A percentile compares a stretch with the other conserved stretches of the same genome.
phyloP scores from a whole-genome alignment of 2,329 filamentous ascomycete species.

The Thelonectria olida region DNA sequence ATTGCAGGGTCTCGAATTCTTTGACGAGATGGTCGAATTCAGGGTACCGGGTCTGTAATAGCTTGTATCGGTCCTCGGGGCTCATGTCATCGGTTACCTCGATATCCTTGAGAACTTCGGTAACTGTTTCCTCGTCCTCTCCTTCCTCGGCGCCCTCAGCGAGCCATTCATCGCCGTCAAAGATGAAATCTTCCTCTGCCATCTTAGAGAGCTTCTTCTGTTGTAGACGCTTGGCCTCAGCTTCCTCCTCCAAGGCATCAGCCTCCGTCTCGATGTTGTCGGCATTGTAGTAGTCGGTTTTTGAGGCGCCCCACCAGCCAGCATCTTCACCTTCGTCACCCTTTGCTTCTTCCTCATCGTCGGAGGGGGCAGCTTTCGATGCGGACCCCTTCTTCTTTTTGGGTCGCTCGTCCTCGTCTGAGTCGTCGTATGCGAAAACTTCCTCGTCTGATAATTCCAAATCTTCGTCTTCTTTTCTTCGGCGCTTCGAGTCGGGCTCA shows the following conservation, averaged over 20 bases:
- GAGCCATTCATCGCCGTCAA: conserved; percentile 89
- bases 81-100: conserved; percentile 84
- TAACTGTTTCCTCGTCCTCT: conserved; percentile 71
- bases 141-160: conserved; percentile 62
- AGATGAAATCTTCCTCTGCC: conserved; percentile 91
- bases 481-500: conserved; percentile 79
- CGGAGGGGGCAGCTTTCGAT: conserved; percentile 44
- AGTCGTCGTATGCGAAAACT: conserved; percentile 59
- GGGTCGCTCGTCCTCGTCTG: conserved; percentile 49
- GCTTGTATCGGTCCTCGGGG: conserved; percentile 75
- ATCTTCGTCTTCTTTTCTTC: conserved; percentile 76
- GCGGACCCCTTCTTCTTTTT: conserved; percentile 42
- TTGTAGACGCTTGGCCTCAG: conserved; percentile 86
- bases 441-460: conserved; percentile 72
- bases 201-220: conserved; percentile 91
- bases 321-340: conserved; percentile 65
- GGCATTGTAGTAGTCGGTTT: conserved; percentile 91
- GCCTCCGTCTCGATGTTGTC: conserved; percentile 74
- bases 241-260: conserved; percentile 88
- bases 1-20: conserved; percentile 80
- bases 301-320: conserved; percentile 87
- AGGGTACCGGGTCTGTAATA: conserved; percentile 85
- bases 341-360: conserved; percentile 69
- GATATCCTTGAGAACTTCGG: conserved; percentile 84
- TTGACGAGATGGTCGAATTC: conserved; percentile 89